A percentile compares a stretch with the other conserved stretches of the same genome.
phyloP scores from a whole-genome alignment of 805 yeast species.

The Metschnikowia kunwiensis region DNA sequence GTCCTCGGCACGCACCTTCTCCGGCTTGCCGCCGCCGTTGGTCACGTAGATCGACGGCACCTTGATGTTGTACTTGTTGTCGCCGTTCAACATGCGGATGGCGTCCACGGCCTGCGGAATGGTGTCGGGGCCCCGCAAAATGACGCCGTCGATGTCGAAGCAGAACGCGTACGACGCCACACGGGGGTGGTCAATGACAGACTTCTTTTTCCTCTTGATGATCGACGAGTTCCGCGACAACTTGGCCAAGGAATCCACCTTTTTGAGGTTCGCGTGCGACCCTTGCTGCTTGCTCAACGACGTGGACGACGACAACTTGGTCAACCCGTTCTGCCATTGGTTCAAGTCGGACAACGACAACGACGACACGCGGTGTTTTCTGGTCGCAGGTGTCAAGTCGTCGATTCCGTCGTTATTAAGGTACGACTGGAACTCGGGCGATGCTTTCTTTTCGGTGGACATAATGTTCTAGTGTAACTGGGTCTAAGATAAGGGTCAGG shows the following conservation, averaged over 20 bases:
- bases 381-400: slow-evolving; percentile 55
- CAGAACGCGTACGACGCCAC: slow-evolving; percentile 86
- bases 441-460: slow-evolving; percentile 11
- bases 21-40: slow-evolving; percentile 90
- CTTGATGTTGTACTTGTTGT: slow-evolving; percentile 67
- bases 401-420: slow-evolving; percentile 75
- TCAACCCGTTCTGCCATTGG: slow-evolving; percentile 57
- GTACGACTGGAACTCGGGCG: slow-evolving; percentile 45
- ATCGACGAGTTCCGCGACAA: slow-evolving; percentile 46
- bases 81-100: slow-evolving; percentile 67
- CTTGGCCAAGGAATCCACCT: slow-evolving; percentile 44
- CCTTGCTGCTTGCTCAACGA: slow-evolving; percentile 33
- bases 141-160: slow-evolving; percentile 90
- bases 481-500: too few relatives aligned
- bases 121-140: slow-evolving; percentile 79
- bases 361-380: slow-evolving; percentile 63
- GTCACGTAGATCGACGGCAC: slow-evolving; percentile 81
- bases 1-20: slow-evolving; percentile 68
- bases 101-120: slow-evolving; percentile 80
- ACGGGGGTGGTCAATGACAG: slow-evolving; percentile 63
- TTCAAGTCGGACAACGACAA: slow-evolving; percentile 61
- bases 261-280: slow-evolving; percentile 36
- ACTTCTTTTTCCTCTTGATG: slow-evolving; percentile 46
- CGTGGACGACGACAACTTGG: slow-evolving; percentile 37
- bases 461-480: too few relatives aligned